Evolutionary conservation across 2,329 filamentous ascomycete genomes (phyloP).

Genomic region (Eutypella sp.): DNA sequence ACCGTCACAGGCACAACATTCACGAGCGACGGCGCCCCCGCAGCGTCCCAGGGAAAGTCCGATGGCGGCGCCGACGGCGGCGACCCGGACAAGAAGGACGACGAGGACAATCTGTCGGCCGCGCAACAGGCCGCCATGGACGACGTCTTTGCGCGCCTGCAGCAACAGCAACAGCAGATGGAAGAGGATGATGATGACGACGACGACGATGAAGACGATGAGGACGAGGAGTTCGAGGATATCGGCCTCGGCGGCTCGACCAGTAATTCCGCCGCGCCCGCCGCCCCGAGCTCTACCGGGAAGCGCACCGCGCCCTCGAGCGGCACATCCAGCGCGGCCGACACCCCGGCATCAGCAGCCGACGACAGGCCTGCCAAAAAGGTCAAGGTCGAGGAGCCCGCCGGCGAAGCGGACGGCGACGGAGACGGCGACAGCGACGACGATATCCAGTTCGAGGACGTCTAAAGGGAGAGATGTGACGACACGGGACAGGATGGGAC

Average conservation of each 20-base stretch:
- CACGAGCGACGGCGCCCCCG: slow-evolving; percentile 19
- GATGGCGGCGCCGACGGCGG: slow-evolving; percentile 8
- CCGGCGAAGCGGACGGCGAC: slow-evolving; percentile 26
- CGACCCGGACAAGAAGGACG: slow-evolving; percentile 42
- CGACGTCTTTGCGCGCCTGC: slow-evolving; percentile 62
- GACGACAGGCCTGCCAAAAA: slow-evolving; percentile 46
- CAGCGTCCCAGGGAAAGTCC: slow-evolving; percentile 37
- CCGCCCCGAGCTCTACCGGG: slow-evolving; percentile 21
- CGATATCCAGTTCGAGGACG: slow-evolving; percentile 44
- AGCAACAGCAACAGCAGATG: slow-evolving; percentile 47
- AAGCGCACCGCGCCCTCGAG: slow-evolving; percentile 23
- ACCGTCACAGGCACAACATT: slow-evolving; percentile 64
- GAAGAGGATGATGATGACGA: slow-evolving; percentile 37
- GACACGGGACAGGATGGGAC: too few relatives aligned
- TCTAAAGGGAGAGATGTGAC: slow-evolving; percentile 18
- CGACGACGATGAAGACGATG: slow-evolving; percentile 23
- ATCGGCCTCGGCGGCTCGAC: slow-evolving; percentile 15
- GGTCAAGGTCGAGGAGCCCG: slow-evolving; percentile 43
- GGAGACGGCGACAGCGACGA: slow-evolving; percentile 31
- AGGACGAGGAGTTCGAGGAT: slow-evolving; percentile 32
- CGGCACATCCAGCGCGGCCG: slow-evolving; percentile 25
- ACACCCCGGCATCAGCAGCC: slow-evolving; percentile 25
- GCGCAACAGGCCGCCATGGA: slow-evolving; percentile 56
- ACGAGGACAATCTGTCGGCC: slow-evolving; percentile 39
- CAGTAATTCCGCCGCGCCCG: slow-evolving; percentile 10